Percentiles rank a stretch among this genome's conserved stretches.
Evolutionary conservation across 176 grass and related monocot genomes (phyloP).

Genomic region (Pontederia crassipes): DNA sequence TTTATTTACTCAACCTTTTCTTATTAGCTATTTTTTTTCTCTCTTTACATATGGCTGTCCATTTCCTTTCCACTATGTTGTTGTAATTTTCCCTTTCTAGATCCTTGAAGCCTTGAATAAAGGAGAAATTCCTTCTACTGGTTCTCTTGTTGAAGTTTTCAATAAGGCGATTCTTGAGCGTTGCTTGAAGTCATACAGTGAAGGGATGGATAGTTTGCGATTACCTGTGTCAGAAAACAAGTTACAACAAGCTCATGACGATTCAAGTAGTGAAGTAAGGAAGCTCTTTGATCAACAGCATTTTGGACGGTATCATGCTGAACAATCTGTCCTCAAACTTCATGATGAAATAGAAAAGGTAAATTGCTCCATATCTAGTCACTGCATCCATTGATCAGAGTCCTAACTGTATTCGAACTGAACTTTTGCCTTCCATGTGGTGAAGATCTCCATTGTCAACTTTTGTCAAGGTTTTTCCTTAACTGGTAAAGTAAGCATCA

Average conservation of each 20-base stretch:
- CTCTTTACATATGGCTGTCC: not conserved
- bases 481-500: too few species aligned
- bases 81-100: slow-evolving; percentile 30
- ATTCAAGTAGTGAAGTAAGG: slow-evolving; percentile 36
- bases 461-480: too few species aligned
- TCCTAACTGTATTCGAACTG: not conserved
- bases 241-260: slow-evolving; percentile 44
- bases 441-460: too few species aligned
- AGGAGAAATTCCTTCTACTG: slow-evolving; percentile 93
- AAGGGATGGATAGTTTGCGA: slow-evolving; percentile 39
- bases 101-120: slow-evolving; percentile 90
- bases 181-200: slow-evolving; percentile 65
- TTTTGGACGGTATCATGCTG: slow-evolving; percentile 76
- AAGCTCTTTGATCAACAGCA: slow-evolving; percentile 66
- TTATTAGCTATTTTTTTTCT: not conserved
- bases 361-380: not conserved
- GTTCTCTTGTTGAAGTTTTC: slow-evolving; percentile 86
- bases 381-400: not conserved
- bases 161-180: slow-evolving; percentile 88
- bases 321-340: slow-evolving; percentile 53
- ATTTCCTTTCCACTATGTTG: not conserved
- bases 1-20: not conserved
- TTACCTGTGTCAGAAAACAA: slow-evolving; percentile 59
- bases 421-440: not conserved
- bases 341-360: slow-evolving; percentile 88